Evolutionary conservation across 2,329 filamentous ascomycete species (phyloP), one percentile per base, ranked within the genome.

Genomic region (Thelonectria olida): DNA sequence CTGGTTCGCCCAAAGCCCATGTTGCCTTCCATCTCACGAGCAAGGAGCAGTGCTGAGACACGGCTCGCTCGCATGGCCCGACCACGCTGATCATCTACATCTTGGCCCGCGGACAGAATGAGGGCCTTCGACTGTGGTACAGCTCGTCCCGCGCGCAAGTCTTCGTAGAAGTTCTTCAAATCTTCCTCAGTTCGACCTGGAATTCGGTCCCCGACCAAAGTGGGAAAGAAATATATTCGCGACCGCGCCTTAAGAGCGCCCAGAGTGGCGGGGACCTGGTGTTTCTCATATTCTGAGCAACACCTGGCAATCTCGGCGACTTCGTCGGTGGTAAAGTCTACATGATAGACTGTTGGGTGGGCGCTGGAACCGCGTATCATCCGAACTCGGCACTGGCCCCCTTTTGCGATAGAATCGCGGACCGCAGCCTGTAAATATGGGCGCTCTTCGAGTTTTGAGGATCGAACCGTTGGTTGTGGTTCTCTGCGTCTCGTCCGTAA

Each of bases 11-110:
- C 80, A 34, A 82, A 78, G 1, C 77, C 76, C 10, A 75, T 73
- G 38, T 80, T 80, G 0, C 85, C 84, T 3, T 76, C 74, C 3
- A 85, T 72, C 67, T 86, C 83, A 9, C 85, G 79, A 0, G 82
- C 79, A 3, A 85, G 68, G 0, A 87, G 73, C 3, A 87, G 67
- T 0, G 78, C 75, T 0, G 80, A 71, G 1, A 84, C 50, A 7
- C 72, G 71, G 44, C 68, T 68, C 3, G 64, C 54, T 22, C 67
- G 66, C 20, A 39, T 52, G 1, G 55, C 31, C 31, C 63, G 53
- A 3, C 53, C 50, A 10, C 59, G 54, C 27, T 64, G 61, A 38
- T 58, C 54, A 13, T 64, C 50, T 5, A 47, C 49, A 15, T 62
- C 59, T 10, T 63, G 61, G 7, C 68, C 62, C 1, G 76, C 53